Evolutionary conservation across 805 yeast species (phyloP).

Genomic region (Wickerhamomyces sydowiorum): DNA sequence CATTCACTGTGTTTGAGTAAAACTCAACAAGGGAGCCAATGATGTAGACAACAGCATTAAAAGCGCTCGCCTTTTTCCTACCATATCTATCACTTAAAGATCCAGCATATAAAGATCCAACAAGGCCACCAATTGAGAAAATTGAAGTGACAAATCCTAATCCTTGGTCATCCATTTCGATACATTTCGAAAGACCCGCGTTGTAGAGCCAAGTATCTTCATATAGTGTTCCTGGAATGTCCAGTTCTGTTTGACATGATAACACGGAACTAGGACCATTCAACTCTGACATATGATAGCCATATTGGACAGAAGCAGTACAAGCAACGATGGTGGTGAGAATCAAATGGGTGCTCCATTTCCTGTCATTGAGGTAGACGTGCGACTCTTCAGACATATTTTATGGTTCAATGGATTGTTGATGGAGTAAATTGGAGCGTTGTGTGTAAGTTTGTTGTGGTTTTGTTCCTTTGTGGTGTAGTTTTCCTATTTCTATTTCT

Average conservation of each 20-base stretch:
- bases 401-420: not conserved
- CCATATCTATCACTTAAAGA: slow-evolving; percentile 61
- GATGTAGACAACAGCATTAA: slow-evolving; percentile 46
- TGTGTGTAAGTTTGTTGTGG: not conserved
- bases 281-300: slow-evolving; percentile 91
- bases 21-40: slow-evolving; percentile 63
- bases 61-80: slow-evolving; percentile 44
- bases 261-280: slow-evolving; percentile 81
- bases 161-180: slow-evolving; percentile 48
- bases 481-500: not conserved
- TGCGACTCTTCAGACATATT: not conserved
- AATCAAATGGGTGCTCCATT: slow-evolving; percentile 27
- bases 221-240: slow-evolving; percentile 19
- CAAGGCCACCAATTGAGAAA: slow-evolving; percentile 78
- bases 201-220: slow-evolving; percentile 17
- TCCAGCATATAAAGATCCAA: slow-evolving; percentile 70
- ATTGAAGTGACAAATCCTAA: slow-evolving; percentile 73
- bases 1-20: slow-evolving; percentile 33
- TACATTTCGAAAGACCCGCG: slow-evolving; percentile 49
- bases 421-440: not conserved
- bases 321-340: slow-evolving; percentile 54
- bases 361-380: not conserved
- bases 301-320: slow-evolving; percentile 81
- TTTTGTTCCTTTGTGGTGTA: not conserved
- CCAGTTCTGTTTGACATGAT: slow-evolving; percentile 40